phyloP scores from a whole-genome alignment of 805 yeast species.

The Candida endomychidarum region DNA sequence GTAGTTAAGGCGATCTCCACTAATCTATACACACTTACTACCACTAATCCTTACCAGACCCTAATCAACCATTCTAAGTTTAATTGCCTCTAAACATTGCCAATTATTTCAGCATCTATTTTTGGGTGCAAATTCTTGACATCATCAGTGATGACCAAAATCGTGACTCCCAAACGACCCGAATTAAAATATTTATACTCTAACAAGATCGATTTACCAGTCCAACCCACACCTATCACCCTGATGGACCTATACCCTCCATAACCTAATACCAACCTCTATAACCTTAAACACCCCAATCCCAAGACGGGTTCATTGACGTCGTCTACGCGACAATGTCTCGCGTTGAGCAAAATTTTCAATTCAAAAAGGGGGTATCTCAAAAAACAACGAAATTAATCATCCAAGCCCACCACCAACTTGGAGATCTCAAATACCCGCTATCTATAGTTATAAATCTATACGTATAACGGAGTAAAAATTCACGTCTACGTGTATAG shows the following conservation, averaged over 20 bases:
- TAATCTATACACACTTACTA: too few species aligned
- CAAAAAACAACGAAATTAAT: slow-evolving; percentile 7
- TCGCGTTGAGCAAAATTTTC: slow-evolving; percentile 9
- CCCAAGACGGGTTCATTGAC: too few species aligned
- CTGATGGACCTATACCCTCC: background rate
- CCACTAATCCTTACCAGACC: too few species aligned
- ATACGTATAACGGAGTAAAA: slow-evolving; percentile 2
- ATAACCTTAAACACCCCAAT: background rate
- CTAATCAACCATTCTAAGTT: too few species aligned
- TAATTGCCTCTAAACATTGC: too few species aligned
- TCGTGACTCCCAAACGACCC: background rate
- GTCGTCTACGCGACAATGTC: slow-evolving; percentile 6
- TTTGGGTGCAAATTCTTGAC: too few species aligned
- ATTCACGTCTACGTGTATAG: too few species aligned
- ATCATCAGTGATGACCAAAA: too few species aligned
- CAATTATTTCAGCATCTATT: too few species aligned
- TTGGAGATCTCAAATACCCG: slow-evolving; percentile 3
- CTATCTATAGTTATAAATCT: background rate
- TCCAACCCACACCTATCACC: background rate
- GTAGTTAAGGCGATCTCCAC: too few species aligned
- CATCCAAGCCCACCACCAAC: slow-evolving; percentile 2
- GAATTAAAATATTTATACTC: too few species aligned
- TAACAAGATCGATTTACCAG: too few species aligned
- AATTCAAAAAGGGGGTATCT: slow-evolving; percentile 8
- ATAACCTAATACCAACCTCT: background rate